These are phyloP conservation scores for Mucor ambiguus DNA, from an alignment of 371 early-diverging fungal species.

Conservation along the genomic window DNA sequence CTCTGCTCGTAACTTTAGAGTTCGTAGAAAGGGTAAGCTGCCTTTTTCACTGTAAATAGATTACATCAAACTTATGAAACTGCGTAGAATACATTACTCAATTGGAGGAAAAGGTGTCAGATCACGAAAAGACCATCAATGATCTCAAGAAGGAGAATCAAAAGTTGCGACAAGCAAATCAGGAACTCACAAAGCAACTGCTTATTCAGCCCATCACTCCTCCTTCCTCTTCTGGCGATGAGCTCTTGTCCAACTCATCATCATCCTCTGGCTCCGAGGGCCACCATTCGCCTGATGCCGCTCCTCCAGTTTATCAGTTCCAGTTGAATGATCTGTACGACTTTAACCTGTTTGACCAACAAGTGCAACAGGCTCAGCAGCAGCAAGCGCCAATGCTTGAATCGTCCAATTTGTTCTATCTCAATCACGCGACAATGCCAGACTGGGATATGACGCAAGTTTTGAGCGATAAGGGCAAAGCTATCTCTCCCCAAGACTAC, in stretches of 20 bases:
- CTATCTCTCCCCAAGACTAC: not conserved
- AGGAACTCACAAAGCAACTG: slow-evolving; percentile 20
- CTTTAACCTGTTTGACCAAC: slow-evolving; percentile 22
- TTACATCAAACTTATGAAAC: no score
- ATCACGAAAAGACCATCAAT: slow-evolving; percentile 26
- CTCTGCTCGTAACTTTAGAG: slow-evolving; percentile 86
- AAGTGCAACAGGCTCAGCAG: slow-evolving; percentile 1
- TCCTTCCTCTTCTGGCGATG: slow-evolving; percentile 16
- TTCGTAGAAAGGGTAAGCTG: slow-evolving; percentile 78
- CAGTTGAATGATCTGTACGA: slow-evolving; percentile 23
- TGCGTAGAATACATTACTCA: slow-evolving; percentile 67
- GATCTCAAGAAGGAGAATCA: slow-evolving; percentile 23
- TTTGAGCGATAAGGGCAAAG: slow-evolving; percentile 9
- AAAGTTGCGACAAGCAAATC: slow-evolving; percentile 18
- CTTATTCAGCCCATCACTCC: slow-evolving; percentile 61
- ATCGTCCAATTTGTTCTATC: slow-evolving; percentile 15
- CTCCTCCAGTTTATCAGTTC: slow-evolving; percentile 13
- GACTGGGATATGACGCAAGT: slow-evolving; percentile 25
- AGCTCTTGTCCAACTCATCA: not conserved
- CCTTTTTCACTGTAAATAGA: not conserved
- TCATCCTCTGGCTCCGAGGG: slow-evolving; percentile 22
- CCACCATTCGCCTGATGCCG: slow-evolving; percentile 17
- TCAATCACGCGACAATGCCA: slow-evolving; percentile 28
- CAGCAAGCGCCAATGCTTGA: slow-evolving; percentile 4
- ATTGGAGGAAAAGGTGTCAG: slow-evolving; percentile 57